Conservation (phyloP, 129 eudicot genomes). For the Sambucus nigra region DNA sequence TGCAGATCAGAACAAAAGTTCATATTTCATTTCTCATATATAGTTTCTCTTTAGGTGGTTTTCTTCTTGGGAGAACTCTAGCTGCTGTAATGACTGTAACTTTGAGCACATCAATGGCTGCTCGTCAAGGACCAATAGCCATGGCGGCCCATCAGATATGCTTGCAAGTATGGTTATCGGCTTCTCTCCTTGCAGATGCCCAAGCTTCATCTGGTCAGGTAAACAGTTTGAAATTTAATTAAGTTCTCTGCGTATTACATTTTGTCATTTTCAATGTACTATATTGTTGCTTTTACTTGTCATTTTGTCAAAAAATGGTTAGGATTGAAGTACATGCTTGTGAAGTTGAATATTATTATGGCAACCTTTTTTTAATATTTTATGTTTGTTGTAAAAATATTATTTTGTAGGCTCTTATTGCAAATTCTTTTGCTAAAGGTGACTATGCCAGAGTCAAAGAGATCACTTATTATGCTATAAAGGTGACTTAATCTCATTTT, state of each 20-base stretch:
- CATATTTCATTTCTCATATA: not conserved
- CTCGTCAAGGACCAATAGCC: conserved; percentile 60
- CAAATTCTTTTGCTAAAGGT: conserved; percentile 43
- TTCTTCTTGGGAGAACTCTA: conserved; percentile 66
- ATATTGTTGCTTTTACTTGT: too few relatives aligned
- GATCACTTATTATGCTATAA: conserved; percentile 41
- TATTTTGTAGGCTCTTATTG: conserved; percentile 45
- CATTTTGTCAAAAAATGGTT: not conserved
- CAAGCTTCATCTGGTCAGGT: conserved; percentile 86
- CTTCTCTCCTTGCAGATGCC: conserved; percentile 83
- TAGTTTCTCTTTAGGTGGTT: conserved; percentile 35
- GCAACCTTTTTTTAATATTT: not conserved
- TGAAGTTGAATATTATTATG: not conserved
- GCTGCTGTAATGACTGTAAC: conserved; percentile 78
- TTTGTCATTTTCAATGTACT: not conserved
- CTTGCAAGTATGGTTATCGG: conserved; percentile 81
- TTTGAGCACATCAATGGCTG: conserved; percentile 84
- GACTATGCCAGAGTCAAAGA: conserved; percentile 52
- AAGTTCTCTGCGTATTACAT: not conserved
- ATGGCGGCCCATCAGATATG: conserved; percentile 93
- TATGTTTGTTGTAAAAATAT: not conserved
- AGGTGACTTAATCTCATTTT: conserved; percentile 21
- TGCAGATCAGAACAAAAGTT: too few relatives aligned
- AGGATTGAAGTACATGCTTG: too few relatives aligned
- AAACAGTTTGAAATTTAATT: not conserved